These are phyloP conservation scores for Bocquillonia castaneifolia DNA, from an alignment of 441 rosid species.

Conservation along the genomic window DNA sequence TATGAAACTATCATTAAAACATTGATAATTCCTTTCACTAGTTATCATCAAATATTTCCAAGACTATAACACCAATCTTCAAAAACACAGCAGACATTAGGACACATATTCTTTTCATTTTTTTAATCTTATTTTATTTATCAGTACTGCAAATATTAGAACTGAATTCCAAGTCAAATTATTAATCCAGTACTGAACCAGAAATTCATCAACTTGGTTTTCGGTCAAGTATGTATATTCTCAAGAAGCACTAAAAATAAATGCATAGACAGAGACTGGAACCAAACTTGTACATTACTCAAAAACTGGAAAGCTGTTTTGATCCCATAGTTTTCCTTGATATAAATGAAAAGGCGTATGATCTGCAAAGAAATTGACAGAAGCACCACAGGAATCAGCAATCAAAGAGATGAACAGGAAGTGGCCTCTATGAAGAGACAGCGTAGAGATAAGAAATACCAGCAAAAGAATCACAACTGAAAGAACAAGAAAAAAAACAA, in stretches of 20 bases:
- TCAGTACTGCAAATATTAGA: background rate
- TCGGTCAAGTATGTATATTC: background rate
- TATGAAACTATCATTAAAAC: background rate
- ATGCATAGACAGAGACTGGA: background rate
- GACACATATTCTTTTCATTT: too few relatives aligned
- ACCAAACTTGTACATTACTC: constrained; percentile 58
- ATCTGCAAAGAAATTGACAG: constrained; percentile 54
- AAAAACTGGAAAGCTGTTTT: constrained; percentile 84
- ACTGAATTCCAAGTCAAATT: background rate
- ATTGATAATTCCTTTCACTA: background rate
- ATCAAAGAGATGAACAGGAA: constrained; percentile 1
- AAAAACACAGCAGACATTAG: background rate
- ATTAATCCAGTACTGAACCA: background rate
- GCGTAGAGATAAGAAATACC: background rate
- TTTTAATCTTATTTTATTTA: background rate
- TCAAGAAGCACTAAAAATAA: background rate
- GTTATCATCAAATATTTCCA: background rate
- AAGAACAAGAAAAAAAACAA: background rate
- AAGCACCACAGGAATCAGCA: constrained; percentile 14
- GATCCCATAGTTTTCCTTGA: constrained; percentile 79
- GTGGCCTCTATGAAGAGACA: constrained; percentile 9
- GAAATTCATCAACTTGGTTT: background rate
- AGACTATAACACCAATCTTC: background rate
- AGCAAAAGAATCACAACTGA: background rate
- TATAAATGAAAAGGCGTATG: constrained; percentile 76